Evolutionary conservation across 2,329 filamentous ascomycete species (phyloP).

Genomic region (Epichloe glyceriae): DNA sequence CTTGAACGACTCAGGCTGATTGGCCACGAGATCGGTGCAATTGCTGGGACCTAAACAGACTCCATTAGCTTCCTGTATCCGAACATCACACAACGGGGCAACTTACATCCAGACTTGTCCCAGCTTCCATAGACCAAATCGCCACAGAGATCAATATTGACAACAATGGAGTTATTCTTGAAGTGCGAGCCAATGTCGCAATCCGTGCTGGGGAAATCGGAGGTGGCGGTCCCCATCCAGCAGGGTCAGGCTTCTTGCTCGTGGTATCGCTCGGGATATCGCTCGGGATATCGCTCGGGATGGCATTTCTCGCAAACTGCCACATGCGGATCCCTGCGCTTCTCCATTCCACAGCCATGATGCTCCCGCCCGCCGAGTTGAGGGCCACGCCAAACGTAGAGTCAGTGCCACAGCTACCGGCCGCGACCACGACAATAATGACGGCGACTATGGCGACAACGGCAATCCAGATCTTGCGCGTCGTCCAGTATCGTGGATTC

Average conservation of each 20-base stretch:
- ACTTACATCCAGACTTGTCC: conserved; percentile 30
- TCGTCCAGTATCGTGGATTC: conserved; percentile 39
- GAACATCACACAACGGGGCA: background rate
- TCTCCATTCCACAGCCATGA: conserved; percentile 50
- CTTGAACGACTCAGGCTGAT: conserved; percentile 40
- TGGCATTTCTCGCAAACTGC: conserved; percentile 37
- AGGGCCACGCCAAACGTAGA: conserved; percentile 37
- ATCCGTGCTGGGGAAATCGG: conserved; percentile 51
- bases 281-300: conserved; percentile 39
- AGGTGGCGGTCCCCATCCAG: conserved; percentile 45
- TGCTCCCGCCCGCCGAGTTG: conserved; percentile 41
- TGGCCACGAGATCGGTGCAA: conserved; percentile 45
- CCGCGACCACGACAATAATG: conserved; percentile 34
- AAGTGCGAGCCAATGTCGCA: conserved; percentile 49
- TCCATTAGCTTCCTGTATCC: background rate
- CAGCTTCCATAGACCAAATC: conserved; percentile 36
- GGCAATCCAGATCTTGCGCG: conserved; percentile 35
- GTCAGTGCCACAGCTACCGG: conserved; percentile 28
- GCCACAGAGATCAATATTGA: conserved; percentile 54
- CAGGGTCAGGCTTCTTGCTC: conserved; percentile 41
- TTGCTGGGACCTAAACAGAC: conserved; percentile 33
- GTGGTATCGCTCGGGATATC: conserved; percentile 43
- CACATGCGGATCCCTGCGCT: conserved; percentile 48
- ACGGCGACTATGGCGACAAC: conserved; percentile 26
- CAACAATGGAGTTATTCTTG: conserved; percentile 51